Percentiles rank a stretch among this genome's conserved stretches.
Conservation (phyloP, 441 rosid genomes). For the Biscutella laevigata region DNA sequence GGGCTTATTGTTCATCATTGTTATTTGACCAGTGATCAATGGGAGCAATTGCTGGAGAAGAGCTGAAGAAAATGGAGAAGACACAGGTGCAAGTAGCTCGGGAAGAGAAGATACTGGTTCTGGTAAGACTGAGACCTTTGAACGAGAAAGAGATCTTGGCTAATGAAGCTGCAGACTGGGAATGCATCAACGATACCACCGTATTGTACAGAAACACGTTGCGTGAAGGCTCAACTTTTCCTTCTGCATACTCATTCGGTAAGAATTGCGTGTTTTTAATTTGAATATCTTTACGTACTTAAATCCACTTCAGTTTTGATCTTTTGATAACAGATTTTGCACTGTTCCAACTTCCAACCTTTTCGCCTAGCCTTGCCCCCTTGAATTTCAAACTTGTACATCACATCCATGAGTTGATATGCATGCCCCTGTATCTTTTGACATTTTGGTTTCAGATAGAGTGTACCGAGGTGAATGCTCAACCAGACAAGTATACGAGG, state of each 20-base stretch:
- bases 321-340: too few species aligned
- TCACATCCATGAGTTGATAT: too few species aligned
- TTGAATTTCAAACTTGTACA: too few species aligned
- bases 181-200: conserved; percentile 78
- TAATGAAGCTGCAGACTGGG: conserved; percentile 83
- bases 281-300: conserved; percentile 3
- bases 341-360: too few species aligned
- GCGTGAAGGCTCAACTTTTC: conserved; percentile 84
- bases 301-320: neutral
- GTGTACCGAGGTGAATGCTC: conserved; percentile 71
- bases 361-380: too few species aligned
- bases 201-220: conserved; percentile 82
- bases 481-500: conserved; percentile 73
- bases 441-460: conserved; percentile 38
- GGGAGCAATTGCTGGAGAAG: conserved; percentile 74
- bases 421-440: neutral
- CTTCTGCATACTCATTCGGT: conserved; percentile 89
- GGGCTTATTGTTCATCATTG: conserved; percentile 24
- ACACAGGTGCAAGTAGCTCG: conserved; percentile 39
- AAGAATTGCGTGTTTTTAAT: conserved; percentile 16
- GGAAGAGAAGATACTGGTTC: conserved; percentile 81
- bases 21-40: conserved; percentile 30
- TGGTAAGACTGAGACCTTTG: conserved; percentile 88
- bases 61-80: conserved; percentile 58
- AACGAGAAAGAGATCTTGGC: conserved; percentile 73